Conservation (phyloP, 2,329 filamentous ascomycete species). For the Penicillium verrucosum region DNA sequence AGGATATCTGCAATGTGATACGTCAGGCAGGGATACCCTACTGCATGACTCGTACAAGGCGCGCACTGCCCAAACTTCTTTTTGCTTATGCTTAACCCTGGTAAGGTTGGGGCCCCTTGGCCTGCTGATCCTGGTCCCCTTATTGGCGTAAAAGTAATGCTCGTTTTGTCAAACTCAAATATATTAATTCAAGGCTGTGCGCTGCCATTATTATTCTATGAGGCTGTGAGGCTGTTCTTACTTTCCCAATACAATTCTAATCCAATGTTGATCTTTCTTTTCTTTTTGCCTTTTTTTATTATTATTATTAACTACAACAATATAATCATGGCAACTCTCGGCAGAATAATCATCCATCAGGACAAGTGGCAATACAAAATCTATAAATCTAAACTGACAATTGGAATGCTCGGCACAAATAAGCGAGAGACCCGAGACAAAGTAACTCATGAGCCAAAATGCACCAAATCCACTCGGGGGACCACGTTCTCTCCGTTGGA, state of each 20-base stretch:
- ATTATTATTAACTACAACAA: background rate
- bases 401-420: conserved; percentile 1
- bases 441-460: background rate
- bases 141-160: conserved; percentile 15
- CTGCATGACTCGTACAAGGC: conserved; percentile 27
- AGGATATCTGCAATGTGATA: conserved; percentile 16
- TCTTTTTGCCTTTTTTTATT: no score
- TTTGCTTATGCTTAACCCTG: conserved; percentile 39
- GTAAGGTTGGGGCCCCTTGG: conserved; percentile 35
- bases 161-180: conserved; percentile 17
- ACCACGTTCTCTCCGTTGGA: conserved; percentile 1
- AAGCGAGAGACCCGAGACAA: conserved; percentile 1
- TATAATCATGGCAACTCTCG: background rate
- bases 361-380: background rate
- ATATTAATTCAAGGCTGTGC: conserved; percentile 15
- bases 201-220: background rate
- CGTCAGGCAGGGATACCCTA: conserved; percentile 20
- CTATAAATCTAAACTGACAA: background rate
- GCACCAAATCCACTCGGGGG: background rate
- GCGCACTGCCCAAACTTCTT: conserved; percentile 26
- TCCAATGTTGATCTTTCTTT: background rate
- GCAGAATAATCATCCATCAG: background rate
- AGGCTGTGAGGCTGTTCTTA: background rate
- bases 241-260: background rate
- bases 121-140: conserved; percentile 22